Evolutionary conservation across 345 rosid species (phyloP).

Genomic region (Salix koriyanagi): DNA sequence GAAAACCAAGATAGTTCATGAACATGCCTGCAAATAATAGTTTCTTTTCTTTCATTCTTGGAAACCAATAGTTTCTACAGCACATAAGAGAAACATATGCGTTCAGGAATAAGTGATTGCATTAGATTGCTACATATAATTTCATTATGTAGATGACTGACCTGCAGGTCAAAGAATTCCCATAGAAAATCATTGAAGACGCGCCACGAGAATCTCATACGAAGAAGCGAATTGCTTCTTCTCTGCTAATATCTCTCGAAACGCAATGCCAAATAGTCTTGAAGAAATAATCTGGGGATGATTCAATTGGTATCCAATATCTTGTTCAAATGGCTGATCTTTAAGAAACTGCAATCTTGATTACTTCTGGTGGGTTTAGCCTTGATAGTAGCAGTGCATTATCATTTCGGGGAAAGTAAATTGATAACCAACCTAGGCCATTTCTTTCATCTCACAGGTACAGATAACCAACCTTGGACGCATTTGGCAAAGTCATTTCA

Average conservation of each 20-base stretch:
- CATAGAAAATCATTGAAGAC: slow-evolving; percentile 7
- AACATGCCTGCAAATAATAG: neutral
- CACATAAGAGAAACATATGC: neutral
- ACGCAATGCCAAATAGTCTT: neutral
- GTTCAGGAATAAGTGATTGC: neutral
- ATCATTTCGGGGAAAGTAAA: neutral
- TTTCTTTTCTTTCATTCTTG: neutral
- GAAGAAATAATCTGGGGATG: neutral
- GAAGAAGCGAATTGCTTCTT: neutral
- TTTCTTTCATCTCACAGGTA: neutral
- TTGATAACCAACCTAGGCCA: neutral
- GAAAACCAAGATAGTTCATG: neutral
- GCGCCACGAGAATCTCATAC: slow-evolving; percentile 1
- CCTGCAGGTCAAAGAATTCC: slow-evolving; percentile 23
- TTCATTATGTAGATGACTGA: slow-evolving; percentile 13
- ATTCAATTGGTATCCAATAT: neutral
- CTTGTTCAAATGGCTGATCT: slow-evolving; percentile 1
- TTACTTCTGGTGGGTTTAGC: neutral
- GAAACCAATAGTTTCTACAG: neutral
- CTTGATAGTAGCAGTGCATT: neutral
- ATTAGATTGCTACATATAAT: neutral
- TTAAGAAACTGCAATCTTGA: neutral
- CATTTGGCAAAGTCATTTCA: slow-evolving; percentile 10
- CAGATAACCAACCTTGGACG: neutral
- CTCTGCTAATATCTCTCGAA: neutral